Evolutionary conservation across 1,139 yeast genomes (phyloP).

Genomic region (Lodderomyces jiufengensis): DNA sequence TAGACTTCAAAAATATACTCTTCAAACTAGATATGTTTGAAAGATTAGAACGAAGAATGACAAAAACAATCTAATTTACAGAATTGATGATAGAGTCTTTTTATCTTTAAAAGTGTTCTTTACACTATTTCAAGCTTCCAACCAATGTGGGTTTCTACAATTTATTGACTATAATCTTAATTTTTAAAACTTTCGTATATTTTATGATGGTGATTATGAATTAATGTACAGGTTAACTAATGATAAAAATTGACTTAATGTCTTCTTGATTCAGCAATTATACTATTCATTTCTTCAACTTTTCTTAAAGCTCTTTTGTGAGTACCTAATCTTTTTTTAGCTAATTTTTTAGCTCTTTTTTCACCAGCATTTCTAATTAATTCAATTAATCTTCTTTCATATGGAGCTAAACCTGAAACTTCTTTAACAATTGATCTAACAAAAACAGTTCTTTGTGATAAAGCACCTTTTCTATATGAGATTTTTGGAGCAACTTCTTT

Average conservation of each 20-base stretch:
- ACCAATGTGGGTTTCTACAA: no score
- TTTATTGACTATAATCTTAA: no score
- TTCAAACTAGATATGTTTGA: no score
- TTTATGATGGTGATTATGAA: slow-evolving; percentile 4
- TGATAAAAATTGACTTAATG: slow-evolving; percentile 27
- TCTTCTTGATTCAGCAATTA: slow-evolving; percentile 98
- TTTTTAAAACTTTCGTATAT: slow-evolving; percentile 9
- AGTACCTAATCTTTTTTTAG: slow-evolving; percentile 99
- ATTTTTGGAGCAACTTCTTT: slow-evolving; percentile 92
- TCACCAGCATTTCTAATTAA: slow-evolving; percentile 99
- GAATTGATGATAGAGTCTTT: no score
- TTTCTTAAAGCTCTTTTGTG: slow-evolving; percentile 99
- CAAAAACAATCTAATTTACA: no score
- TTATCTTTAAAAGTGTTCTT: no score
- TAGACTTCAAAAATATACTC: no score
- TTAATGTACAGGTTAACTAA: slow-evolving; percentile 8
- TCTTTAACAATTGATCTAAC: slow-evolving; percentile 95
- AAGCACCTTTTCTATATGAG: slow-evolving; percentile 96
- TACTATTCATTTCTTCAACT: slow-evolving; percentile 97
- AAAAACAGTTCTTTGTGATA: slow-evolving; percentile 92
- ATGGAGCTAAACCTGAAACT: slow-evolving; percentile 99
- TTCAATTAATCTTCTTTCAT: slow-evolving; percentile 99
- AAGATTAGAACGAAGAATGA: no score
- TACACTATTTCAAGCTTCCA: no score
- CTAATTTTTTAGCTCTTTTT: slow-evolving; percentile 99